These are phyloP conservation scores for Emydomyces testavorans DNA, from an alignment of 2,329 filamentous ascomycete species.

Conservation along the genomic window DNA sequence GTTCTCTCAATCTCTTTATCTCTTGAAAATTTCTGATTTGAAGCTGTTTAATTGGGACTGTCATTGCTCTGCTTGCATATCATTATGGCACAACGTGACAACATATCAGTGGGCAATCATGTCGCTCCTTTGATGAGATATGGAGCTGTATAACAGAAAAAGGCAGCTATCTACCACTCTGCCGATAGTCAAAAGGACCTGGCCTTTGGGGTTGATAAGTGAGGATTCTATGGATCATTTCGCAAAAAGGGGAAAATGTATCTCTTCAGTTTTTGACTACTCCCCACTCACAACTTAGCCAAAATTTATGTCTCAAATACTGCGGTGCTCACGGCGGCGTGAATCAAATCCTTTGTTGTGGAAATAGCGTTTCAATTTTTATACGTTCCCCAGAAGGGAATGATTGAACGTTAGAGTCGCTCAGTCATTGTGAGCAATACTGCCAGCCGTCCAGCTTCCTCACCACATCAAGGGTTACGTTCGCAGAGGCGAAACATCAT, in stretches of 20 bases:
- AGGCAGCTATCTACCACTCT: neutral
- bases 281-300: neutral
- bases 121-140: neutral
- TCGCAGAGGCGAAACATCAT: neutral
- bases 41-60: neutral
- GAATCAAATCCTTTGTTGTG: too few species aligned
- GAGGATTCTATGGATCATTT: neutral
- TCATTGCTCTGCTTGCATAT: neutral
- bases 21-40: neutral
- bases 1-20: neutral
- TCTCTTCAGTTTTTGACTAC: too few species aligned
- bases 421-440: slow-evolving; percentile 11
- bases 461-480: neutral
- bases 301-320: neutral
- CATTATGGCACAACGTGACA: neutral
- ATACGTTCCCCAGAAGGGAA: too few species aligned
- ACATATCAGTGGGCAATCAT: neutral
- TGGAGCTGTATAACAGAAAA: neutral
- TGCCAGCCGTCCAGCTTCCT: neutral
- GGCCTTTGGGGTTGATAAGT: neutral
- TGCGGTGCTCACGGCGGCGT: neutral
- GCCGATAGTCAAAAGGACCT: neutral
- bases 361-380: too few species aligned
- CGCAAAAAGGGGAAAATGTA: too few species aligned
- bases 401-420: slow-evolving; percentile 7